These are phyloP conservation scores for Pythium brachiatum DNA, from an alignment of 352 stramenopile species.

Conservation along the genomic window DNA sequence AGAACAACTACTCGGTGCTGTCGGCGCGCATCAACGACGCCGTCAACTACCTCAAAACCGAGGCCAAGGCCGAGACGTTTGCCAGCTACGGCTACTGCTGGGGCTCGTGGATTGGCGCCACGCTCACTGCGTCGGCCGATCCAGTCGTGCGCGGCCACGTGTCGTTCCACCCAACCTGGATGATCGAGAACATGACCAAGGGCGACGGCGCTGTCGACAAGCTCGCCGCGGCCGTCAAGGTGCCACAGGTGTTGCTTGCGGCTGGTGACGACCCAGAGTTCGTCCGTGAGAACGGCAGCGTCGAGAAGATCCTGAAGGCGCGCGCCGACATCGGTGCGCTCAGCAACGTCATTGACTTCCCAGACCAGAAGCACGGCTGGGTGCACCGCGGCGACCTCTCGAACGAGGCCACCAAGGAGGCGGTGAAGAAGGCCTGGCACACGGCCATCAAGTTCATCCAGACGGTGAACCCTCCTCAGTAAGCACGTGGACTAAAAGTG, in stretches of 20 bases:
- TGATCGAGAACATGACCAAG: constrained; percentile 74
- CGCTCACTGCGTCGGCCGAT: constrained; percentile 38
- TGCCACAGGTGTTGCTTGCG: constrained; percentile 67
- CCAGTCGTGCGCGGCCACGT: constrained; percentile 60
- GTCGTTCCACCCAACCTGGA: constrained; percentile 82
- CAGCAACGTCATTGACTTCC: constrained; percentile 66
- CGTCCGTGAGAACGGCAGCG: constrained; percentile 59
- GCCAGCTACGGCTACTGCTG: constrained; percentile 85
- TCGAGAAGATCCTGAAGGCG: constrained; percentile 66
- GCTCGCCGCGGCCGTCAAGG: constrained; percentile 65
- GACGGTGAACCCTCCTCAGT: constrained; percentile 29
- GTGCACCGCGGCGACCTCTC: constrained; percentile 78
- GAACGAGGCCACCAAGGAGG: constrained; percentile 57
- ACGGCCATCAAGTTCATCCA: constrained; percentile 45
- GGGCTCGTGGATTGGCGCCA: constrained; percentile 73
- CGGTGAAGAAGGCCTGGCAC: constrained; percentile 50
- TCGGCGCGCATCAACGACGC: constrained; percentile 64
- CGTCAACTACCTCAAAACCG: constrained; percentile 64
- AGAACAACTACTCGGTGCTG: constrained; percentile 63
- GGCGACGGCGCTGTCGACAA: constrained; percentile 67
- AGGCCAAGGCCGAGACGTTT: constrained; percentile 55
- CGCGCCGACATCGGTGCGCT: constrained; percentile 29
- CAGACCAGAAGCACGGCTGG: constrained; percentile 77
- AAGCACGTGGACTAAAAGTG: neutral
- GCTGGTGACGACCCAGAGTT: constrained; percentile 72